These are phyloP conservation scores for Umbellularia californica DNA, from an alignment of 164 flowering plant species.

Conservation along the genomic window DNA sequence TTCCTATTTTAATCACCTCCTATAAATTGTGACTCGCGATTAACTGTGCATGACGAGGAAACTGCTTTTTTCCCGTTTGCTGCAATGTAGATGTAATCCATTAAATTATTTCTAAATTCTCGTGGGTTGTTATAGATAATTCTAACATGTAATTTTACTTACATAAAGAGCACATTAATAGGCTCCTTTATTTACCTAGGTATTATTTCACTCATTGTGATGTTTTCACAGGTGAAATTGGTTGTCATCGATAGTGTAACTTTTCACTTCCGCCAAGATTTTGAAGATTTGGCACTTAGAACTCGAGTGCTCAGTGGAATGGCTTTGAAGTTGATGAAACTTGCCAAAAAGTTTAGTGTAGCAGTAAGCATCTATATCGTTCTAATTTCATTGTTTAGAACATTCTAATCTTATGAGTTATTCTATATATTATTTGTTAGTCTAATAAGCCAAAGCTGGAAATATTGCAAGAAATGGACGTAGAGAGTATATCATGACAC, in stretches of 20 bases:
- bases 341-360: constrained; percentile 63
- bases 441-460: neutral
- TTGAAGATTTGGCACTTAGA: constrained; percentile 81
- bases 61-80: no score
- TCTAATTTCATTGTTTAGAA: neutral
- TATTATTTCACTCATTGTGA: neutral
- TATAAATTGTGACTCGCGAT: no score
- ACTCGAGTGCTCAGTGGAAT: constrained; percentile 75
- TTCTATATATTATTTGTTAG: neutral
- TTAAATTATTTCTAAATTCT: no score
- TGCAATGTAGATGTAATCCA: no score
- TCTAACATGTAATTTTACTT: no score
- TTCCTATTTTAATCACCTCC: no score
- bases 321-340: constrained; percentile 79
- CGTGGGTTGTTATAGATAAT: neutral
- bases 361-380: constrained; percentile 47
- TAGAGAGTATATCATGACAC: neutral
- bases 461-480: neutral
- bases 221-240: constrained; percentile 57
- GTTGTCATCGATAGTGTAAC: constrained; percentile 80
- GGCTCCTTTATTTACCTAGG: neutral
- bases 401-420: no score
- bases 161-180: neutral
- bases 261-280: constrained; percentile 93
- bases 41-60: no score